Conservation (phyloP, 2,329 filamentous ascomycete species). For the Botrytis elliptica region DNA sequence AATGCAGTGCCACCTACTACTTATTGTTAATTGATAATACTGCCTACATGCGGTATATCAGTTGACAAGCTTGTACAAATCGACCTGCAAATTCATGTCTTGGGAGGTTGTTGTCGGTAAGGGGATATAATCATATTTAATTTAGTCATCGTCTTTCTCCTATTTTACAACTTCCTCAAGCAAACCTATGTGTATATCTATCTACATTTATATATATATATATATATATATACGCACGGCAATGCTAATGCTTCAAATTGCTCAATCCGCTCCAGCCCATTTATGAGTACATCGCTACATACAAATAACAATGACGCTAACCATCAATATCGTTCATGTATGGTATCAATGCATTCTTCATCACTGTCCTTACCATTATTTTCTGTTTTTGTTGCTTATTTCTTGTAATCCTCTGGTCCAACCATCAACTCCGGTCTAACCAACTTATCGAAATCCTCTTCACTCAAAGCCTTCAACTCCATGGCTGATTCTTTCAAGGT, state of each 20-base stretch:
- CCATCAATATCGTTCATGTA: neutral
- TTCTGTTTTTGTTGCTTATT: slow-evolving; percentile 23
- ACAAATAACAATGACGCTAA: slow-evolving; percentile 4
- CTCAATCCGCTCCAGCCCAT: neutral
- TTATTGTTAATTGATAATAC: neutral
- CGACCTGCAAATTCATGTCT: neutral
- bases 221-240: neutral
- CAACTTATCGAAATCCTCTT: slow-evolving; percentile 84
- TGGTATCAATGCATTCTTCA: slow-evolving; percentile 5
- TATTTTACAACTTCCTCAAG: neutral
- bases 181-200: neutral
- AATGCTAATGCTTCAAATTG: neutral
- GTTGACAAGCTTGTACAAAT: neutral
- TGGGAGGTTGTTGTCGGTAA: neutral
- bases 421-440: slow-evolving; percentile 96
- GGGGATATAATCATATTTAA: neutral
- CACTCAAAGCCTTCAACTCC: slow-evolving; percentile 84
- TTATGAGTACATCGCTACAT: neutral
- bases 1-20: neutral
- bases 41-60: neutral
- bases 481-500: slow-evolving; percentile 92
- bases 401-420: slow-evolving; percentile 68
- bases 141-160: neutral
- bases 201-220: neutral
- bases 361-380: neutral